These are phyloP conservation scores for Apiosordaria backusii DNA, from an alignment of 495 filamentous ascomycete genomes.

Conservation along the genomic window DNA sequence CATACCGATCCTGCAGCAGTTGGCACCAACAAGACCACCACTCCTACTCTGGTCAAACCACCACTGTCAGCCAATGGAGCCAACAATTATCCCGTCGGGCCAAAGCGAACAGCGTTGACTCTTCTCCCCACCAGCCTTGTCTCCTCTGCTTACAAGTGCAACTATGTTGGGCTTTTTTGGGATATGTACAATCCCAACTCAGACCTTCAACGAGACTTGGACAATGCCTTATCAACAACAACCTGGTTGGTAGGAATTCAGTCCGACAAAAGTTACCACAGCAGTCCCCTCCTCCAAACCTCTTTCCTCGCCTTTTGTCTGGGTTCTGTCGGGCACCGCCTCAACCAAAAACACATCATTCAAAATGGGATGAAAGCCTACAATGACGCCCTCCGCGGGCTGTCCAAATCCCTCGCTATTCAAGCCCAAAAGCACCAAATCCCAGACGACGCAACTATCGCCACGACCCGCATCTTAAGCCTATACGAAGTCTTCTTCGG, in stretches of 20 bases:
- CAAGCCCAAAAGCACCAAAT: neutral
- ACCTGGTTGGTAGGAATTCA: neutral
- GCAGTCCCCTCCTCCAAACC: neutral
- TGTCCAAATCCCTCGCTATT: neutral
- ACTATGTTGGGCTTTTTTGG: neutral
- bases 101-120: neutral
- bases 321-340: neutral
- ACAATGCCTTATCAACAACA: neutral
- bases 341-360: neutral
- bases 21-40: neutral
- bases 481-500: constrained; percentile 8
- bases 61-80: neutral
- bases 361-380: constrained; percentile 7
- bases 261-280: neutral
- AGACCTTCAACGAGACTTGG: neutral
- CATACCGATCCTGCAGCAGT: constrained; percentile 6
- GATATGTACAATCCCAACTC: neutral
- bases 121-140: neutral
- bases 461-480: constrained; percentile 1
- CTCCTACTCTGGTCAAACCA: neutral
- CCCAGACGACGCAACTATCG: neutral
- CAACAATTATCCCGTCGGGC: neutral
- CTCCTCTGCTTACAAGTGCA: neutral
- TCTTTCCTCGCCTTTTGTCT: constrained; percentile 1
- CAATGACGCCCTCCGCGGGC: neutral